These are phyloP conservation scores for Candida piceae DNA, from an alignment of 805 yeast genomes.

Conservation along the genomic window DNA sequence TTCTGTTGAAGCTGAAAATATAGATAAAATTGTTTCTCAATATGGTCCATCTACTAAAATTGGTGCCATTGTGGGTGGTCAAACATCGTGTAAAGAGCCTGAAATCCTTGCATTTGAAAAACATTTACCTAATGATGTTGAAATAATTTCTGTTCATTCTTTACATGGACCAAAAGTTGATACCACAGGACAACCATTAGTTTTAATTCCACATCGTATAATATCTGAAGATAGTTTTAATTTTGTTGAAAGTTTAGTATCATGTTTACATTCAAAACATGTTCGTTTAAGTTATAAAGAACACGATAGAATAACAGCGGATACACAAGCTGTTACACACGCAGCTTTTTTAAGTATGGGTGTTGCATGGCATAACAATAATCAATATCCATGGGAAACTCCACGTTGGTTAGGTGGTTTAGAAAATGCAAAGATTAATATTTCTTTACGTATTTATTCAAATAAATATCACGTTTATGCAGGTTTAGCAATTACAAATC, in stretches of 20 bases:
- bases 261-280: conserved; percentile 71
- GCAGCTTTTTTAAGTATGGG: conserved; percentile 98
- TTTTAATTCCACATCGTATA: conserved; percentile 73
- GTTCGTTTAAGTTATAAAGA: conserved; percentile 79
- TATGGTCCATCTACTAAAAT: conserved; percentile 88
- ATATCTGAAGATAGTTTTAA: conserved; percentile 48
- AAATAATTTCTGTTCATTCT: conserved; percentile 84
- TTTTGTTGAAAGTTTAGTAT: conserved; percentile 58
- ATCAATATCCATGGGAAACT: conserved; percentile 89
- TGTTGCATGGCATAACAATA: conserved; percentile 80
- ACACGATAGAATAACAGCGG: conserved; percentile 95
- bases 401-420: conserved; percentile 88
- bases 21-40: conserved; percentile 59
- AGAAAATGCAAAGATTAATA: conserved; percentile 93
- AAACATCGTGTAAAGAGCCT: conserved; percentile 90
- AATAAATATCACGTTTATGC: conserved; percentile 99
- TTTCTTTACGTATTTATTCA: conserved; percentile 82
- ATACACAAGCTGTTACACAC: conserved; percentile 97
- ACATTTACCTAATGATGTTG: conserved; percentile 69
- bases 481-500: conserved; percentile 93
- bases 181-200: conserved; percentile 90
- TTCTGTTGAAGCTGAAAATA: conserved; percentile 88
- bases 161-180: conserved; percentile 91
- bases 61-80: conserved; percentile 96
- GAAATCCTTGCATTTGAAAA: conserved; percentile 84